These are phyloP conservation scores for Mycosarcoma mackinlayi DNA, from an alignment of 1,284 basidiomycete species.

Conservation along the genomic window DNA sequence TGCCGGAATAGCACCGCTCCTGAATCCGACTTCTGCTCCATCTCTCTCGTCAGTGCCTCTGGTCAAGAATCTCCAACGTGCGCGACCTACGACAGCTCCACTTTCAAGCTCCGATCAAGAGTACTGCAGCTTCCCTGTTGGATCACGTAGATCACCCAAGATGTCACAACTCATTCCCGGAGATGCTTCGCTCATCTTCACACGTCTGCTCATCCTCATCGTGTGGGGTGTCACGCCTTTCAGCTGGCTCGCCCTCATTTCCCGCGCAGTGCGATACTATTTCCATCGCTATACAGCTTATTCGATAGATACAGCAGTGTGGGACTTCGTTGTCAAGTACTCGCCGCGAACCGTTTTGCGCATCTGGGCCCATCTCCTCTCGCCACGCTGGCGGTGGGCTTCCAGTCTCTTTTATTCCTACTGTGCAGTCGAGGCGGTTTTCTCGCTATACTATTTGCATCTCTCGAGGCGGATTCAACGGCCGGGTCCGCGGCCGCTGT, in stretches of 20 bases:
- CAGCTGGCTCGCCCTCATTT: slow-evolving; percentile 46
- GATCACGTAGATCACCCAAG: too few relatives aligned
- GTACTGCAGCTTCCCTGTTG: too few relatives aligned
- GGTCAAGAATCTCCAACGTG: too few relatives aligned
- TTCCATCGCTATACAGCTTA: slow-evolving; percentile 5
- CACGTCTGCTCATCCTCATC: slow-evolving; percentile 41
- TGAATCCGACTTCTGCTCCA: too few relatives aligned
- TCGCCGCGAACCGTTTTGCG: slow-evolving; percentile 8
- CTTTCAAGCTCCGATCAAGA: too few relatives aligned
- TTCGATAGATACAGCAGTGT: slow-evolving; percentile 17
- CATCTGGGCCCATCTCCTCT: slow-evolving; percentile 3
- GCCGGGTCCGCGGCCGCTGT: slow-evolving; percentile 40
- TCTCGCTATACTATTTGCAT: slow-evolving; percentile 60
- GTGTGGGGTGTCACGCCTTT: slow-evolving; percentile 59
- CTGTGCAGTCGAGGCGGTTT: slow-evolving; percentile 41
- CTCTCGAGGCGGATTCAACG: slow-evolving; percentile 43
- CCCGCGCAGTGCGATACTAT: slow-evolving; percentile 17
- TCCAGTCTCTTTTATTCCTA: slow-evolving; percentile 38
- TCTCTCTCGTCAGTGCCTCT: too few relatives aligned
- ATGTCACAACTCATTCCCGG: slow-evolving; percentile 49
- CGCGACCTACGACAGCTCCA: too few relatives aligned
- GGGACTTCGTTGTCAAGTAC: slow-evolving; percentile 7
- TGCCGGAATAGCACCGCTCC: too few relatives aligned
- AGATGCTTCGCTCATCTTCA: slow-evolving; percentile 48
- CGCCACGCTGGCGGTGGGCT: slow-evolving; percentile 16